Evolutionary conservation across 441 rosid species (phyloP).

Genomic region (Corymbia citriodora): DNA sequence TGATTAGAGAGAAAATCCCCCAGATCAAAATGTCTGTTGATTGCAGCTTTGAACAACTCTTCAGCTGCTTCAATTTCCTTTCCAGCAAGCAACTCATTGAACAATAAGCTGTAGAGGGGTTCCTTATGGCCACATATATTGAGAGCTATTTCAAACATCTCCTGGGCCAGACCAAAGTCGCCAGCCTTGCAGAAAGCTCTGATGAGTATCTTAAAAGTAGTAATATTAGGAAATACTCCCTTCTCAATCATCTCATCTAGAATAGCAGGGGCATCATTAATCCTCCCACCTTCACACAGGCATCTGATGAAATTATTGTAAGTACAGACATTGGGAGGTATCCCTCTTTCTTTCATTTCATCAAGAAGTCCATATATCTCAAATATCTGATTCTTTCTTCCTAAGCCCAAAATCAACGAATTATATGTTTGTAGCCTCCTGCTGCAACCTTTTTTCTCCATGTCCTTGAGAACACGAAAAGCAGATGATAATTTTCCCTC

Average conservation of each 20-base stretch:
- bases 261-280: constrained; percentile 67
- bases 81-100: constrained; percentile 69
- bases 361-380: constrained; percentile 86
- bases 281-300: constrained; percentile 77
- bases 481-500: constrained; percentile 90
- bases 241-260: constrained; percentile 84
- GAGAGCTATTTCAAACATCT: constrained; percentile 73
- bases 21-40: constrained; percentile 57
- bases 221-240: constrained; percentile 63
- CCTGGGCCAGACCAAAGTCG: constrained; percentile 58
- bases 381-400: constrained; percentile 73
- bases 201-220: constrained; percentile 64
- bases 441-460: constrained; percentile 85
- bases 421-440: constrained; percentile 83
- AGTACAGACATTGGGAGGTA: constrained; percentile 73
- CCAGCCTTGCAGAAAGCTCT: constrained; percentile 68
- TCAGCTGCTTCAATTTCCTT: constrained; percentile 61
- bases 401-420: constrained; percentile 77
- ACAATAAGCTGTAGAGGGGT: constrained; percentile 70
- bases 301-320: constrained; percentile 68
- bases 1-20: constrained; percentile 58
- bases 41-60: constrained; percentile 60
- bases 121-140: constrained; percentile 77
- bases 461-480: constrained; percentile 90
- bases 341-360: constrained; percentile 90